phyloP scores from a whole-genome alignment of 305 asterid genomes.

The Solanum hybrid region DNA sequence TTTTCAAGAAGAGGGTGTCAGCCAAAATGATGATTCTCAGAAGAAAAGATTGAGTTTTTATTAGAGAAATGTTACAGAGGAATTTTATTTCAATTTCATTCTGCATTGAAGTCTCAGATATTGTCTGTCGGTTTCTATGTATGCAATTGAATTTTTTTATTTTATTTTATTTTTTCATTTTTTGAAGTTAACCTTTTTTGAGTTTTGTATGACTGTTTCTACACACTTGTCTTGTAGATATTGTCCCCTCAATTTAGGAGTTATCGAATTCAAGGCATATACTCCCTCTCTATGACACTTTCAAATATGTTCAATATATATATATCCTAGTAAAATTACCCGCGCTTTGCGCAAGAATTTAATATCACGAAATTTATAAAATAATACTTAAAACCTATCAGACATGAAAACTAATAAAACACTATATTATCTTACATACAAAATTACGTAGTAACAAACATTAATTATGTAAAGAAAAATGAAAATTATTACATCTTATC shows the following conservation, averaged over 20 bases:
- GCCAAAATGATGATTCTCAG: not conserved
- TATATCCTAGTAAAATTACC: no score
- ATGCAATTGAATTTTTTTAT: not conserved
- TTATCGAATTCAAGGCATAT: not conserved
- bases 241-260: not conserved
- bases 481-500: no score
- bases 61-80: not conserved
- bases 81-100: not conserved
- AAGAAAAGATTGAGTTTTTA: not conserved
- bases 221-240: not conserved
- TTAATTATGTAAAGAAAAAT: no score
- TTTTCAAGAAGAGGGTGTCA: not conserved
- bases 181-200: not conserved
- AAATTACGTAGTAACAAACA: no score
- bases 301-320: not conserved
- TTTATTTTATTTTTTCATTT: not conserved
- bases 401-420: no score
- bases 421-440: no score
- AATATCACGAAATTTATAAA: no score
- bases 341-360: no score
- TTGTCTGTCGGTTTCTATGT: not conserved
- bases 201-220: not conserved
- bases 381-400: no score
- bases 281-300: not conserved
- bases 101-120: constrained; percentile 2